These are phyloP conservation scores for Sungouiella thailandica DNA, from an alignment of 805 yeast species.

Conservation along the genomic window DNA sequence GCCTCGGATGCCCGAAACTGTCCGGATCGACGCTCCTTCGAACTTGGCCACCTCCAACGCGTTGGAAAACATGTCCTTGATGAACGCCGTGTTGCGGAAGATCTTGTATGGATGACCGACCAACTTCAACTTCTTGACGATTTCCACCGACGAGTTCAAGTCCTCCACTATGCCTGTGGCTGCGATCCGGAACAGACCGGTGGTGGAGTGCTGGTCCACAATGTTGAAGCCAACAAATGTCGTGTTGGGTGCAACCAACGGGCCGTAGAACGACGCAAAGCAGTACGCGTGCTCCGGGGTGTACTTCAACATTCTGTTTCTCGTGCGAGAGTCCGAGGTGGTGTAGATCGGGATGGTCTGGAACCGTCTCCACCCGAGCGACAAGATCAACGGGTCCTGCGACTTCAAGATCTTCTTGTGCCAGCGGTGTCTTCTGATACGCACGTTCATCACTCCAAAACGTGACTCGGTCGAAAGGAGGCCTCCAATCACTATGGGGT, in stretches of 20 bases:
- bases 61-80: constrained; percentile 92
- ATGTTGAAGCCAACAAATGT: constrained; percentile 94
- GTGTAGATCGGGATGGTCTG: constrained; percentile 95
- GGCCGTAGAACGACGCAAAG: constrained; percentile 94
- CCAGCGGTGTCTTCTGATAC: constrained; percentile 98
- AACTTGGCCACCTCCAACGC: constrained; percentile 94
- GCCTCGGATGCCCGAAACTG: constrained; percentile 96
- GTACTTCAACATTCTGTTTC: constrained; percentile 96
- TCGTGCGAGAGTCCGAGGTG: constrained; percentile 93
- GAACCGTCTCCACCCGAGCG: constrained; percentile 97
- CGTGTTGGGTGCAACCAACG: constrained; percentile 94
- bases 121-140: constrained; percentile 90
- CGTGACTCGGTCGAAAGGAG: constrained; percentile 84
- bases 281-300: constrained; percentile 98
- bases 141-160: constrained; percentile 83
- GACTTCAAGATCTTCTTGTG: constrained; percentile 93
- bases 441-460: constrained; percentile 87
- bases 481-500: constrained; percentile 88
- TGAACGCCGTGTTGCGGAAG: constrained; percentile 93
- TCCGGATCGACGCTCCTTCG: constrained; percentile 95
- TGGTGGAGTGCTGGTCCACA: constrained; percentile 77
- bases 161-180: constrained; percentile 97
- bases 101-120: constrained; percentile 94
- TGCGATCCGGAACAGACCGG: constrained; percentile 88
- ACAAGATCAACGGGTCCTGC: constrained; percentile 89